phyloP scores from a whole-genome alignment of 352 stramenopile species.

The Thraustotheca clavata region DNA sequence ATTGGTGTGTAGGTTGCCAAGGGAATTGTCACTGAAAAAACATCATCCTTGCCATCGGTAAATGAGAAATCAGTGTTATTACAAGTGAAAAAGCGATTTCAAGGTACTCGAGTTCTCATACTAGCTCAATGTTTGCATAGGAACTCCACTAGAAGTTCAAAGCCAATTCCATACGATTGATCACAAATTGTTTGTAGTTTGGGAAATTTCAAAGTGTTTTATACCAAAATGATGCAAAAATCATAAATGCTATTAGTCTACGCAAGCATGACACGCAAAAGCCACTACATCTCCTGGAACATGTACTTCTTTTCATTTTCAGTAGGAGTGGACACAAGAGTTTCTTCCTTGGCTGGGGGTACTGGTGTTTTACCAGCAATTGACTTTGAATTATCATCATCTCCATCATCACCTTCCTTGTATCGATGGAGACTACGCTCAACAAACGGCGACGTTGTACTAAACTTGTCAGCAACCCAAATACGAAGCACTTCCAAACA shows the following conservation, averaged over 20 bases:
- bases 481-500: constrained; percentile 69
- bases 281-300: constrained; percentile 15
- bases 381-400: constrained; percentile 28
- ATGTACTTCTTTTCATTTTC: constrained; percentile 4
- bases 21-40: neutral
- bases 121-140: neutral
- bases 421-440: constrained; percentile 78
- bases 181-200: constrained; percentile 2
- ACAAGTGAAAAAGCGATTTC: constrained; percentile 1
- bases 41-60: neutral
- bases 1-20: neutral
- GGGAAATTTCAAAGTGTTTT: constrained; percentile 8
- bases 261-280: neutral
- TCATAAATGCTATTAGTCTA: neutral
- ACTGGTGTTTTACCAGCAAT: neutral
- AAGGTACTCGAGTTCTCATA: neutral
- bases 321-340: neutral
- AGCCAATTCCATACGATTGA: neutral
- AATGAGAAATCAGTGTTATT: neutral
- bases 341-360: neutral
- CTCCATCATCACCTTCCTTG: constrained; percentile 47
- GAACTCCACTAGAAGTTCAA: constrained; percentile 2
- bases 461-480: constrained; percentile 79
- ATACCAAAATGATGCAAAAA: neutral
- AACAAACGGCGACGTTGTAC: constrained; percentile 78